phyloP scores from a whole-genome alignment of 805 yeast species.

The Candida montana region DNA sequence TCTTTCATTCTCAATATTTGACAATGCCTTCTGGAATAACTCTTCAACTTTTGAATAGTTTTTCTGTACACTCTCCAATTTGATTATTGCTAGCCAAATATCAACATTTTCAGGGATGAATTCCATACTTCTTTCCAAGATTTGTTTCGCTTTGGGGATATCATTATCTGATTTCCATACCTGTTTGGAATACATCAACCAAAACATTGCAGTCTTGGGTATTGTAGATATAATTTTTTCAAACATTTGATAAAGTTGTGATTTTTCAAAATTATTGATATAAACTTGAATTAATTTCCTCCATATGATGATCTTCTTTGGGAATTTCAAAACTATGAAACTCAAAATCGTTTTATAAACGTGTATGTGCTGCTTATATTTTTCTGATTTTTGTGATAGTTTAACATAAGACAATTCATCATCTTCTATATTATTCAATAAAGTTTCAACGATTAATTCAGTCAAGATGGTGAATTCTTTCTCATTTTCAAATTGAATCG shows the following conservation, averaged over 20 bases:
- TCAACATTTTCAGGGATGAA: slow-evolving; percentile 42
- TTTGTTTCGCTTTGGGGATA: slow-evolving; percentile 43
- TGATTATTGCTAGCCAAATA: slow-evolving; percentile 68
- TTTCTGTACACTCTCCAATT: slow-evolving; percentile 47
- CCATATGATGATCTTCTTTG: slow-evolving; percentile 47
- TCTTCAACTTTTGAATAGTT: slow-evolving; percentile 31
- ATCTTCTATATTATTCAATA: slow-evolving; percentile 25
- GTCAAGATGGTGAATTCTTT: slow-evolving; percentile 40
- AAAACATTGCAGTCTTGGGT: slow-evolving; percentile 45
- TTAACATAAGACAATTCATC: slow-evolving; percentile 25
- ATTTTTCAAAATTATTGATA: slow-evolving; percentile 23
- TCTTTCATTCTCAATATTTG: slow-evolving; percentile 35
- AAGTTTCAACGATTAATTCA: slow-evolving; percentile 44
- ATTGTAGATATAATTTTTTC: slow-evolving; percentile 47
- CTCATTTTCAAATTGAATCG: slow-evolving; percentile 46
- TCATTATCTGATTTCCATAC: slow-evolving; percentile 46
- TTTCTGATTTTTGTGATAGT: slow-evolving; percentile 23
- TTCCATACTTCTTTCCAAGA: slow-evolving; percentile 45
- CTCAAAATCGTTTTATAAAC: slow-evolving; percentile 38
- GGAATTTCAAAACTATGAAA: slow-evolving; percentile 40
- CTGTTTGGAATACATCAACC: slow-evolving; percentile 71
- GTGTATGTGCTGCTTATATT: slow-evolving; percentile 18
- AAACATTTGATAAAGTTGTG: slow-evolving; percentile 39
- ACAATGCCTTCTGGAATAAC: slow-evolving; percentile 36
- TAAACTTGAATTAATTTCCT: slow-evolving; percentile 35